phyloP scores from a whole-genome alignment of 257 asterid genomes.

The Jacaranda copaia region DNA sequence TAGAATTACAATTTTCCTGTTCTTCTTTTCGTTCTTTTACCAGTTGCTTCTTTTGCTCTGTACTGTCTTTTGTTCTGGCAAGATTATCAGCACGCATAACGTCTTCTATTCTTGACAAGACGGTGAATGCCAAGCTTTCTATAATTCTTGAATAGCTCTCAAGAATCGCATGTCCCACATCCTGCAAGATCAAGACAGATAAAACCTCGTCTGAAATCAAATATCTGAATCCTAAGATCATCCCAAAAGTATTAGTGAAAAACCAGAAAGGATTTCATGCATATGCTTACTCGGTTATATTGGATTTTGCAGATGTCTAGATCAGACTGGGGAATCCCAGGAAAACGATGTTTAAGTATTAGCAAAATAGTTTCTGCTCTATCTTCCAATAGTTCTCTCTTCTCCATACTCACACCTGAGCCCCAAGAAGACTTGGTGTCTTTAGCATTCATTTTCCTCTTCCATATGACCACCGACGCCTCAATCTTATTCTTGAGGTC shows the following conservation, averaged over 20 bases:
- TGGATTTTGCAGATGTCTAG: constrained; percentile 66
- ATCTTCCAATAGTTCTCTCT: constrained; percentile 68
- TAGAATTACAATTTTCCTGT: constrained; percentile 33
- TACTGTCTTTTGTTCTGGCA: constrained; percentile 50
- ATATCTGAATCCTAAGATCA: neutral
- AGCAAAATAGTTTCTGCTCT: constrained; percentile 64
- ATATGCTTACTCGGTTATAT: constrained; percentile 51
- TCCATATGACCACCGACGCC: constrained; percentile 80
- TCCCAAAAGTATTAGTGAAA: neutral
- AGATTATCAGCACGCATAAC: constrained; percentile 71
- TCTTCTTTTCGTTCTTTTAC: constrained; percentile 45
- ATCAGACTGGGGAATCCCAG: constrained; percentile 63
- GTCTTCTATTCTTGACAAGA: constrained; percentile 82
- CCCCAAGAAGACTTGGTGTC: constrained; percentile 78
- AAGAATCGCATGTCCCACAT: constrained; percentile 85
- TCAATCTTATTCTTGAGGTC: constrained; percentile 73
- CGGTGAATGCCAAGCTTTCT: constrained; percentile 82
- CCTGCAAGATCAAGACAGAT: constrained; percentile 53
- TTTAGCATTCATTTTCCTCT: constrained; percentile 66
- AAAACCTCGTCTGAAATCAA: neutral
- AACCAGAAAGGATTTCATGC: neutral
- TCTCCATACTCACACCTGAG: constrained; percentile 66
- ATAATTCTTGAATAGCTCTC: constrained; percentile 95
- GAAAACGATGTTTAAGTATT: constrained; percentile 62
- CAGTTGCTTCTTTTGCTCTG: constrained; percentile 46